Evolutionary conservation across 371 early-diverging fungal species (phyloP).

Genomic region (Lichtheimia corymbifera): DNA sequence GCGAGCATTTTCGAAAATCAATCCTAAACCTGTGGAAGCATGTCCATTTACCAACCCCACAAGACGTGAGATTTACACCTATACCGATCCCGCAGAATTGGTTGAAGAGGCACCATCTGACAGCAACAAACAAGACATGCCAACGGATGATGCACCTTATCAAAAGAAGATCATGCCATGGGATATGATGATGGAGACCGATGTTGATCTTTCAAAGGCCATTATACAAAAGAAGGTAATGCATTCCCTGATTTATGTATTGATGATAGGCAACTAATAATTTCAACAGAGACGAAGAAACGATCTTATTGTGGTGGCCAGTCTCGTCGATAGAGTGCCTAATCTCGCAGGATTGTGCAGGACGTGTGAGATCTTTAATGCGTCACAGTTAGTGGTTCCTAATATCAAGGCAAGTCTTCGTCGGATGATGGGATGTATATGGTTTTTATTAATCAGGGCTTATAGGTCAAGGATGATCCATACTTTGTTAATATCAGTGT

Average conservation of each 20-base stretch:
- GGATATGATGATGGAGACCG: slow-evolving; percentile 60
- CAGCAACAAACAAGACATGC: background rate
- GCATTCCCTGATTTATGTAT: background rate
- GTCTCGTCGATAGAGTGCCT: slow-evolving; percentile 58
- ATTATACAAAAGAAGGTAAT: slow-evolving; percentile 31
- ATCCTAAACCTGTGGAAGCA: slow-evolving; percentile 20
- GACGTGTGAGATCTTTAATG: slow-evolving; percentile 72
- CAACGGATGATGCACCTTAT: slow-evolving; percentile 31
- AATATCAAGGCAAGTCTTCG: slow-evolving; percentile 32
- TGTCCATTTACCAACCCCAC: slow-evolving; percentile 39
- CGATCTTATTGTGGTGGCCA: slow-evolving; percentile 64
- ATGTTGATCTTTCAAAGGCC: slow-evolving; percentile 46
- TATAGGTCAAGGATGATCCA: slow-evolving; percentile 54
- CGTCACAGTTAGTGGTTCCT: slow-evolving; percentile 48
- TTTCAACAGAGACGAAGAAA: slow-evolving; percentile 45
- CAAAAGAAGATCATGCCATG: slow-evolving; percentile 71
- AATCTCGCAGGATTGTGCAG: slow-evolving; percentile 64
- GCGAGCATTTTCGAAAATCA: slow-evolving; percentile 38
- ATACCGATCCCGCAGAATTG: slow-evolving; percentile 36
- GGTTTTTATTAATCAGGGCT: background rate
- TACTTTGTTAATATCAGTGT: slow-evolving; percentile 59
- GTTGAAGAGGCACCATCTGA: slow-evolving; percentile 7
- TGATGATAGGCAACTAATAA: background rate
- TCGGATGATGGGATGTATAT: background rate
- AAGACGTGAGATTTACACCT: slow-evolving; percentile 24